Evolutionary conservation across 768 basidiomycete genomes (phyloP), one percentile per base, ranked within the genome.

Genomic region (Mycena maculata): DNA sequence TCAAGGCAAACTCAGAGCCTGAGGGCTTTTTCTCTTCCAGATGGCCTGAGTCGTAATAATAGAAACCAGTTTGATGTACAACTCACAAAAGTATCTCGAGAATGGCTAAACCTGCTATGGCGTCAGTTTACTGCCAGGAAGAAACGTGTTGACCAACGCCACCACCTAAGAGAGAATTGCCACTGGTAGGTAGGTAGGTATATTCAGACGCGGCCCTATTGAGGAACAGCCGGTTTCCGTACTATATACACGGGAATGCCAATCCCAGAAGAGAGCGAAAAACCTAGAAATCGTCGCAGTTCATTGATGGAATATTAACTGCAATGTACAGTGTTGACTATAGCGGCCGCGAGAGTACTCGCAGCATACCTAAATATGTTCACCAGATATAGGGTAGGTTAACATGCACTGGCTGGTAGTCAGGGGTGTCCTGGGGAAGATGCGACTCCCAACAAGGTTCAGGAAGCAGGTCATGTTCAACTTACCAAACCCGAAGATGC

Each of bases 351-450:
- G 2, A 88, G 72, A 0, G 88, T 90, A 65, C 87, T 88, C 15
- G 90, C 90, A 36, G 90, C 88, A 69, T 86, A 90, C 16, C 79
- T 80, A 79, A 90, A 91, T 2, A 88, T 78, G 74, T 91, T 90
- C 18, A 90, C 88, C 45, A 91, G 84, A 67, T 90, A 91, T 25
- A 91, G 77, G 8, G 42, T 22, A n/a, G n/a, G 16, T 36, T 13
- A 13, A 13, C 33, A 36, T 6, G 33, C 33, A 7, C 8, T 36
- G 33, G 33, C 6, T 36, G n/a, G n/a, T 13, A 36, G 33, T 36
- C 33, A 7, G 8, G 33, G n/a, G n/a, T n/a, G n/a, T n/a, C n/a
- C n/a, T n/a, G n/a, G n/a, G n/a, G n/a, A n/a, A n/a, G n/a, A n/a
- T n/a, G n/a, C n/a, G n/a, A n/a, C n/a, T n/a, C n/a, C n/a, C n/a